Evolutionary conservation across 2,329 filamentous ascomycete species (phyloP).

Genomic region (Fusarium siculi): DNA sequence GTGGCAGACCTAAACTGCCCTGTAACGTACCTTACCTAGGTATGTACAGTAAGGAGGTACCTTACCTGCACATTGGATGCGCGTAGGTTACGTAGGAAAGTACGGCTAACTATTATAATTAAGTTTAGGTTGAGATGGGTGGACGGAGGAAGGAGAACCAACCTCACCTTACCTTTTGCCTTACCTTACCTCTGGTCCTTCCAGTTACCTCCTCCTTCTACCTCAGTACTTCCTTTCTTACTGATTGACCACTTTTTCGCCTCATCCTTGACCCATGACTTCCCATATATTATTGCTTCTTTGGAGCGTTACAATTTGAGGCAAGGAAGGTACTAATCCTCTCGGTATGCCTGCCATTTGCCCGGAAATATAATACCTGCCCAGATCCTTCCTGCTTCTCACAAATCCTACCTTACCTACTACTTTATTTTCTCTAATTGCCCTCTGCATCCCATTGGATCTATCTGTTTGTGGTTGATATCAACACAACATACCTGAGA

Average conservation of each 20-base stretch:
- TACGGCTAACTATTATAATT: constrained; percentile 13
- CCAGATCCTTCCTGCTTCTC: constrained; percentile 1
- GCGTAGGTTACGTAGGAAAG: constrained; percentile 3
- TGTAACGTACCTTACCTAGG: background rate
- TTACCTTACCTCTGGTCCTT: background rate
- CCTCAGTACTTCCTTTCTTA: background rate
- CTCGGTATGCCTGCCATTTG: background rate
- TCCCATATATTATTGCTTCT: constrained; percentile 25
- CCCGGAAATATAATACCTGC: constrained; percentile 22
- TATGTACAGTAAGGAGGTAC: background rate
- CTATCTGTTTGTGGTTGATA: constrained; percentile 1
- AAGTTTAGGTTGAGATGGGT: constrained; percentile 1
- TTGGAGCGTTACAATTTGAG: background rate
- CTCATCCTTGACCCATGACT: constrained; percentile 10
- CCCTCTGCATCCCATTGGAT: background rate
- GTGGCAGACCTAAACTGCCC: background rate
- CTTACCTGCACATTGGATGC: background rate
- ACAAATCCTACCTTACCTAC: background rate
- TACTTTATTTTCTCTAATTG: background rate
- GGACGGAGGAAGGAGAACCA: constrained; percentile 12
- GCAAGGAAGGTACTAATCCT: background rate
- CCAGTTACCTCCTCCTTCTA: background rate
- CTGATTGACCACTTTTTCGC: constrained; percentile 13
- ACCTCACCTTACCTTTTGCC: background rate
- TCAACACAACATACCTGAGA: background rate